Base-by-base conservation (phyloP, 176 grass and related monocot species). In the Typha latifolia region DNA sequence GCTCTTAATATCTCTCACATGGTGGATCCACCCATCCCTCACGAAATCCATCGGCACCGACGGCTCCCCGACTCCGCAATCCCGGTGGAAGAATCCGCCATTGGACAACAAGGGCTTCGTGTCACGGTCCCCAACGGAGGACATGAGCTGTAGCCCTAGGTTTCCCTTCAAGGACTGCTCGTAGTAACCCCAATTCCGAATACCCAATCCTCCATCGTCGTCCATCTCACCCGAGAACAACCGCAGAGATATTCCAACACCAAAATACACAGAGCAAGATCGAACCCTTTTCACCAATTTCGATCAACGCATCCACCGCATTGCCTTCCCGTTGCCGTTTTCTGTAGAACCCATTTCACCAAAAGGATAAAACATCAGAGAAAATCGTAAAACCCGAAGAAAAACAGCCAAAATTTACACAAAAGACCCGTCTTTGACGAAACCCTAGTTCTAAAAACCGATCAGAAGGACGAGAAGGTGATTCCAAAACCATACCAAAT, bases 141-240 rank as follows among this genome's bases (percentile, higher is more conserved):
- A 80, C 91, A 96, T 96, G 13, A 91, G 85, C 79, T 90, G 87
- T 51, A 96, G 67, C 32, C 87, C 84, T 21, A 88, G 78, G 64
- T 77, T 91, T 64, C 79, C 70, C 84, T 96, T 96, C 20, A 83
- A 66, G 0, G 68, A 76, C 12, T 67, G 29, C 2, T 91, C 87
- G n/a, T 91, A 96, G 83, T 81, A 96, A 61, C 87, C 85, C 87
- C 92, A 88, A 84, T 88, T 88, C 80, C 82, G 82, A 51, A 91
- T 80, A 26, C 87, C 74, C 26, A 91, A 83, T 62, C 75, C 68
- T 15, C 78, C 86, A 14, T 95, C 86, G 13, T 86, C 90, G 69
- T 96, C 87, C 92, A 91, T 91, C 66, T 79, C 64, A 5, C 47
- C 68, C 37, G 27, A 3, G 2, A 29, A 29, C 27, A 3, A 29